These are phyloP conservation scores for Termitomyces sp. DNA, from an alignment of 768 basidiomycete species.

Conservation along the genomic window DNA sequence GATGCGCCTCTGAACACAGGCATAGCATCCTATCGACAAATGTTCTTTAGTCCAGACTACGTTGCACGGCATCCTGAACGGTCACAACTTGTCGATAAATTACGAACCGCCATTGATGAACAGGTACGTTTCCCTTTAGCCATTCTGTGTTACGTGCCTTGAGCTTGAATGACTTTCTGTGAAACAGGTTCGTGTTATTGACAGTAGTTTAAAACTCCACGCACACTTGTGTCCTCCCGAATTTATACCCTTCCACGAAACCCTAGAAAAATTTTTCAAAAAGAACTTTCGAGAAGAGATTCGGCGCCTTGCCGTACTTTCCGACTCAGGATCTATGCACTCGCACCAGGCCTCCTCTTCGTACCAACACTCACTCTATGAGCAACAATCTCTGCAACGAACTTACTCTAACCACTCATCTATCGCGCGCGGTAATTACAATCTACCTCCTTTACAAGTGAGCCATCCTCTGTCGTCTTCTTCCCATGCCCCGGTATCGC, in stretches of 20 bases:
- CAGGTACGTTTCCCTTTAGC: conserved; percentile 45
- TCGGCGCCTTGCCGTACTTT: conserved; percentile 52
- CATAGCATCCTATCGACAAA: conserved; percentile 68
- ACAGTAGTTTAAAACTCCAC: conserved; percentile 81
- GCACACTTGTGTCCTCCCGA: conserved; percentile 77
- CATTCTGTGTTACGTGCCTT: not conserved
- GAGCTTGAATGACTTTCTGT: not conserved
- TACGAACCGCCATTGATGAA: conserved; percentile 74
- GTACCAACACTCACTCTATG: conserved; percentile 45
- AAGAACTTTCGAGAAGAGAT: conserved; percentile 86
- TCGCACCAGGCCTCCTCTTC: conserved; percentile 34
- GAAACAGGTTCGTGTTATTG: conserved; percentile 70
- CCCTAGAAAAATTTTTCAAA: conserved; percentile 78
- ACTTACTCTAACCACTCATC: conserved; percentile 41
- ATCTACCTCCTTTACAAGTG: conserved; percentile 50
- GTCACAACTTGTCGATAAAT: conserved; percentile 62
- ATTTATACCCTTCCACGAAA: conserved; percentile 91
- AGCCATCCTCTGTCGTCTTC: conserved; percentile 44
- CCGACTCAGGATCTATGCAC: conserved; percentile 40
- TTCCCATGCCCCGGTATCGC: conserved; percentile 35
- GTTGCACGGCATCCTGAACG: conserved; percentile 64
- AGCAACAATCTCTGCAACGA: conserved; percentile 41
- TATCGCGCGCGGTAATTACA: conserved; percentile 36
- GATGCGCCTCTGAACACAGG: conserved; percentile 80
- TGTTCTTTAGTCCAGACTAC: conserved; percentile 73